A percentile compares a stretch with the other conserved stretches of the same genome.
Conservation (phyloP, 2,329 filamentous ascomycete genomes). For the Sphaceloma murrayae region DNA sequence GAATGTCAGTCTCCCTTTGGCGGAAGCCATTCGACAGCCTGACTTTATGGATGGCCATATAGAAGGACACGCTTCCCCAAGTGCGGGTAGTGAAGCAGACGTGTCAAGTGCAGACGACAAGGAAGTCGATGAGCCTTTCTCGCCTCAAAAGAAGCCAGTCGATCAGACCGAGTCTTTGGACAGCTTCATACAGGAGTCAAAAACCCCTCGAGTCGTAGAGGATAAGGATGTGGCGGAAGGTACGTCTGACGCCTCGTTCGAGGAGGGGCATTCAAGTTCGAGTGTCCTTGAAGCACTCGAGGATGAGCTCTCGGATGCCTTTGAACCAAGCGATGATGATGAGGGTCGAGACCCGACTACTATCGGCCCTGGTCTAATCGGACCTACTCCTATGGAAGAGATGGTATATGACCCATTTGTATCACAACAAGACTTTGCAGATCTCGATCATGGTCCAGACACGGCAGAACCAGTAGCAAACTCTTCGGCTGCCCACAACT, state of each 20-base stretch:
- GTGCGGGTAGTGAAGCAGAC: constrained; percentile 15
- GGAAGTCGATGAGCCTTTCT: neutral
- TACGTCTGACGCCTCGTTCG: too few species aligned
- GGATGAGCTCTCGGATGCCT: neutral
- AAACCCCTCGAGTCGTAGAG: too few species aligned
- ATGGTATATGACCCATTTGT: neutral
- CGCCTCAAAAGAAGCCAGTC: neutral
- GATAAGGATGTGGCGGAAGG: too few species aligned
- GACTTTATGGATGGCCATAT: constrained; percentile 4
- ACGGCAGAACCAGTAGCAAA: too few species aligned
- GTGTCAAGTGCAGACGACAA: constrained; percentile 7
- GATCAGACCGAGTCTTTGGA: too few species aligned
- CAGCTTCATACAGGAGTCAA: too few species aligned
- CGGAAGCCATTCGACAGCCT: neutral
- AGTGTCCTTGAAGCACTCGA: neutral
- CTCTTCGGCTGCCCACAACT: neutral
- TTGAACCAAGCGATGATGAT: constrained; percentile 2
- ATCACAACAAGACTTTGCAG: neutral
- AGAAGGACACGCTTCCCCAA: constrained; percentile 9
- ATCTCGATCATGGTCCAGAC: too few species aligned
- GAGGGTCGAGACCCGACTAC: constrained; percentile 1
- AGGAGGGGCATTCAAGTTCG: neutral
- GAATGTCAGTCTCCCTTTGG: too few species aligned
- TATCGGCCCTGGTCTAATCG: neutral
- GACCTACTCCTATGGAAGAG: neutral